These are phyloP conservation scores for Emergomyces orientalis DNA, from an alignment of 2,329 filamentous ascomycete genomes.

Conservation along the genomic window DNA sequence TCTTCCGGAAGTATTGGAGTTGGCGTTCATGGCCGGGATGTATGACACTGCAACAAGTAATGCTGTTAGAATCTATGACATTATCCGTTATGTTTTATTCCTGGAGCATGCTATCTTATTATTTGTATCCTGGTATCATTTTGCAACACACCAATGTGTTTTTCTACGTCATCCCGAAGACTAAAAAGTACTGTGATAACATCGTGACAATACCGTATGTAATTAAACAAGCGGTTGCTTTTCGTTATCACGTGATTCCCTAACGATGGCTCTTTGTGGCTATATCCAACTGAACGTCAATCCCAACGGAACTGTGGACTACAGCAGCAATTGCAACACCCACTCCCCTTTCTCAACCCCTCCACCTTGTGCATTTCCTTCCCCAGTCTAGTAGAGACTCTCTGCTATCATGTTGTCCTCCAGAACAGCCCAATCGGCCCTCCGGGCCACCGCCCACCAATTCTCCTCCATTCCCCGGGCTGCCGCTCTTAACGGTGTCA, in stretches of 20 bases:
- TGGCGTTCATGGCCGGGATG: conserved; percentile 1
- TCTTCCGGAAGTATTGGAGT: background rate
- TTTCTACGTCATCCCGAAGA: background rate
- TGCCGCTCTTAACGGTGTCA: conserved; percentile 42
- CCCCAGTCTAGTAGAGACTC: conserved; percentile 3
- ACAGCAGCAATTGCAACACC: conserved; percentile 8
- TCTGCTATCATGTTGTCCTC: conserved; percentile 45
- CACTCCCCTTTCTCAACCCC: background rate
- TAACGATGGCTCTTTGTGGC: conserved; percentile 1
- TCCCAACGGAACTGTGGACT: background rate
- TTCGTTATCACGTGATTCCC: conserved; percentile 2
- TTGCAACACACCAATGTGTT: background rate
- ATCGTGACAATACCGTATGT: background rate
- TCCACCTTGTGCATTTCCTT: conserved; percentile 1
- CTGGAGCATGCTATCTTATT: background rate
- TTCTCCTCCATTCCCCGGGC: conserved; percentile 32
- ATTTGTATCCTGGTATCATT: background rate
- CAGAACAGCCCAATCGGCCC: conserved; percentile 48
- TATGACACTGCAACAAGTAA: conserved; percentile 3
- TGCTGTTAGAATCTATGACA: conserved; percentile 3
- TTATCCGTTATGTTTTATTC: background rate
- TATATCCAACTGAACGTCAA: background rate
- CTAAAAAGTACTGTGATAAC: background rate
- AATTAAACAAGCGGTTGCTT: background rate
- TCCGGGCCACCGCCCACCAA: conserved; percentile 45